Evolutionary conservation across 495 filamentous ascomycete species (phyloP).

Genomic region (Penicillium ochrochloron): DNA sequence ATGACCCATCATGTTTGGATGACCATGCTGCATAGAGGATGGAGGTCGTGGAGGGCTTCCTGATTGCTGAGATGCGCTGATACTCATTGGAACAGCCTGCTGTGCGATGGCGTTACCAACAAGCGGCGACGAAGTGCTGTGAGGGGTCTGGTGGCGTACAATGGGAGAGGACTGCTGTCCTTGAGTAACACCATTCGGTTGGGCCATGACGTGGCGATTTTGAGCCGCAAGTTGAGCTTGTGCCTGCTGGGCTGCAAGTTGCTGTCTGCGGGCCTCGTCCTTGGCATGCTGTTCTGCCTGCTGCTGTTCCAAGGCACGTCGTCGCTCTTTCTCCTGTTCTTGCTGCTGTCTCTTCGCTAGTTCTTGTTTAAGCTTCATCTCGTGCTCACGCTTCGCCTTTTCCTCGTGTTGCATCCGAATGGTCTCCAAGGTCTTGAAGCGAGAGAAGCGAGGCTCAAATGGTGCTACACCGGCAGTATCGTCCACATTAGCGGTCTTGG

Average conservation of each 20-base stretch:
- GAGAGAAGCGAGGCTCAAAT: constrained; percentile 86
- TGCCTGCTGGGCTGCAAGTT: constrained; percentile 52
- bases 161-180: constrained; percentile 78
- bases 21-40: constrained; percentile 75
- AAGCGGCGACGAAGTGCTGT: constrained; percentile 76
- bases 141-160: constrained; percentile 78
- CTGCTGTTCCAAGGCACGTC: constrained; percentile 47
- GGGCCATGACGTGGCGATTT: constrained; percentile 49
- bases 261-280: constrained; percentile 49
- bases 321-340: constrained; percentile 50
- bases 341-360: constrained; percentile 53
- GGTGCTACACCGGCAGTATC: constrained; percentile 68
- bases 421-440: constrained; percentile 85
- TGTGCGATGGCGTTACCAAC: constrained; percentile 58
- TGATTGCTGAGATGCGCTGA: constrained; percentile 76
- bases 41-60: constrained; percentile 76
- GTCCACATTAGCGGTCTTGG: constrained; percentile 70
- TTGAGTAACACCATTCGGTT: constrained; percentile 67
- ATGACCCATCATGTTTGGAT: constrained; percentile 67
- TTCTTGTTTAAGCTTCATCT: constrained; percentile 65
- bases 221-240: constrained; percentile 54
- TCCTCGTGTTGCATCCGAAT: constrained; percentile 81
- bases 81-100: constrained; percentile 74
- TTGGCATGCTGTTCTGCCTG: constrained; percentile 56
- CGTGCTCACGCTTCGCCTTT: constrained; percentile 62